Conservation (phyloP, 164 flowering plant species). For the Vitis cinerea region DNA sequence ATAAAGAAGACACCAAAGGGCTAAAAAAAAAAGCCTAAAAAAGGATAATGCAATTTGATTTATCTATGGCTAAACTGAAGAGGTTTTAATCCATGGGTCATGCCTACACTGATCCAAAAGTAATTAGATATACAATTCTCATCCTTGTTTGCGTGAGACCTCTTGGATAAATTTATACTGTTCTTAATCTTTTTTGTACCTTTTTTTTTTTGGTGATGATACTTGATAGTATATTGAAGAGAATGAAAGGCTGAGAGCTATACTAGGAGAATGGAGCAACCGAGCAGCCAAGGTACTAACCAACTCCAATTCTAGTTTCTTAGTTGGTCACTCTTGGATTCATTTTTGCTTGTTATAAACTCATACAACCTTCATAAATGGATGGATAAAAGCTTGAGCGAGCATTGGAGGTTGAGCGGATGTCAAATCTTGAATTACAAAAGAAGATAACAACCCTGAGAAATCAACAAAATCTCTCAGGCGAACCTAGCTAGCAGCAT, state of each 20-base stretch:
- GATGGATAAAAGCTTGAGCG: slow-evolving; percentile 70
- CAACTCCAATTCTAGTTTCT: not conserved
- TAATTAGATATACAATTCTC: too few species aligned
- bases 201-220: slow-evolving; percentile 3
- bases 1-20: too few species aligned
- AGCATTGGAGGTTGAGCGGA: slow-evolving; percentile 77
- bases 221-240: slow-evolving; percentile 85
- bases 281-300: slow-evolving; percentile 89
- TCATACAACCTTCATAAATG: slow-evolving; percentile 1
- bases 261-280: slow-evolving; percentile 93
- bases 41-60: too few species aligned
- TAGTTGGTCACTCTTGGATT: not conserved
- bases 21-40: too few species aligned
- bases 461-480: slow-evolving; percentile 29
- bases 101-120: too few species aligned
- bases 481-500: slow-evolving; percentile 31
- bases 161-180: not conserved
- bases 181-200: not conserved
- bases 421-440: slow-evolving; percentile 77
- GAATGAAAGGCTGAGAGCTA: slow-evolving; percentile 93
- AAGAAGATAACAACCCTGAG: slow-evolving; percentile 57
- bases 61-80: too few species aligned
- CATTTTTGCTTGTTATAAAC: not conserved
- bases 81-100: too few species aligned
- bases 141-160: not conserved